phyloP scores from a whole-genome alignment of 2,329 filamentous ascomycete species.

The Claviceps lovelessii region DNA sequence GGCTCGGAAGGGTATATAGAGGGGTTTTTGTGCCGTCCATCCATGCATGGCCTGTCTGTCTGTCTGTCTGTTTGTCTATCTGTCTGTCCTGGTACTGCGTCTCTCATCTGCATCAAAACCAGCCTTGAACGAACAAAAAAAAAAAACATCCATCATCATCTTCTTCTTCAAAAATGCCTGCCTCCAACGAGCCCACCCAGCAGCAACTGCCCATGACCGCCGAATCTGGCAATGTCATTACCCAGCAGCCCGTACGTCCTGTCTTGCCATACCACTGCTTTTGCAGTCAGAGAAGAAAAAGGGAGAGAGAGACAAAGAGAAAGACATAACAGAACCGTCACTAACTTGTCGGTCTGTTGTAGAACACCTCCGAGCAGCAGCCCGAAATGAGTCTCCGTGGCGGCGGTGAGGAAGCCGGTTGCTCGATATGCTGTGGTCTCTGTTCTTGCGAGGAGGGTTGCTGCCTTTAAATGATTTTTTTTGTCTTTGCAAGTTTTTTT shows the following conservation, averaged over 20 bases:
- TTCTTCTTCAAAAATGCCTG: not conserved
- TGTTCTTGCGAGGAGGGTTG: not conserved
- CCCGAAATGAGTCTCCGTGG: constrained; percentile 1
- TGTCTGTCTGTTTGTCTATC: not conserved
- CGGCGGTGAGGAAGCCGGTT: constrained; percentile 1
- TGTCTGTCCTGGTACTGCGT: not conserved
- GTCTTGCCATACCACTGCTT: not conserved
- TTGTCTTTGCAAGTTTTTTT: too few relatives aligned
- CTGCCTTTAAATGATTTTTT: not conserved
- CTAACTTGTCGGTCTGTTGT: not conserved
- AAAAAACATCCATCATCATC: not conserved
- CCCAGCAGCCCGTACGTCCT: not conserved
- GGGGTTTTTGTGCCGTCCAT: not conserved
- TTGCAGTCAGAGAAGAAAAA: too few relatives aligned
- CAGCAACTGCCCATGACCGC: not conserved
- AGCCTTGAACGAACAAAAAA: not conserved
- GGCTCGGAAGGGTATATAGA: not conserved
- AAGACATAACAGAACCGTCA: not conserved
- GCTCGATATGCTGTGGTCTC: constrained; percentile 1
- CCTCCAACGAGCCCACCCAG: not conserved
- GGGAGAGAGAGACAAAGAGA: too few relatives aligned
- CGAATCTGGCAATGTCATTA: not conserved
- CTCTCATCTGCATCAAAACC: not conserved
- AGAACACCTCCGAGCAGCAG: constrained; percentile 1
- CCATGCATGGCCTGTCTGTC: not conserved